Base-by-base conservation (phyloP, 2,329 filamentous ascomycete species). In the Didymella pomorum region DNA sequence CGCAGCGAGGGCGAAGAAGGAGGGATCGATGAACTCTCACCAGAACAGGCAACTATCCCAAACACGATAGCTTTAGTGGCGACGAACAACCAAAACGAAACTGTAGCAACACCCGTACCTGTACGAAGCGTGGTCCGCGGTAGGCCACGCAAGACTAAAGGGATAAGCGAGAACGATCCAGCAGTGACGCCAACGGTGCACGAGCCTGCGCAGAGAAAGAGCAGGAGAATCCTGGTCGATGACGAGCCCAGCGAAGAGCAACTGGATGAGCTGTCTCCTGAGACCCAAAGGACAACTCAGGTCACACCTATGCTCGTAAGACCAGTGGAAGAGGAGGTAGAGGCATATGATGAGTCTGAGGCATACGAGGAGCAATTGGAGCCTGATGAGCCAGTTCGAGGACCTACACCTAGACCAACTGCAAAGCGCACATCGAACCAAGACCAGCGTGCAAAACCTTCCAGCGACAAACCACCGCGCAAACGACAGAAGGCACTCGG, bases 401-500 rank as follows among this genome's bases (percentile, higher is more conserved):
- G 60, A n/a, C 57, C 54, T 35, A 58, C 57, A 18, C 60, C 62
- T 55, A 57, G 20, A 39, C 58, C 61, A 12, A 31, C 42, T n/a
- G 12, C 59, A 35, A 69, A 55, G 41, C 60, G 45, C 12, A 54
- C 37, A 28, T 61, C 62, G n/a, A 66, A 66, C 26, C 57, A 59
- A 47, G 48, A 35, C 25, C 62, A 56, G 9, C 60, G 29, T 1
- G 31, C 53, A 46, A 71, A 68, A 37, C 28, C 58, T 20, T 25
- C 56, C 5, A 63, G 43, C 45, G 60, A 71, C 41, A 58, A 72
- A 39, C 71, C 71, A 31, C 63, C 64, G 16, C 65, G 62, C 29
- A 74, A 73, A 47, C 73, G 71, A 12, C 68, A 67, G 29, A 74
- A 72, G 20, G 62, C 64, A 42, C 44, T 61, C 16, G 75, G 66